A percentile compares a stretch with the other conserved stretches of the same genome.
Evolutionary conservation across 2,329 filamentous ascomycete species (phyloP).

Genomic region (Paecilomyces sp.): DNA sequence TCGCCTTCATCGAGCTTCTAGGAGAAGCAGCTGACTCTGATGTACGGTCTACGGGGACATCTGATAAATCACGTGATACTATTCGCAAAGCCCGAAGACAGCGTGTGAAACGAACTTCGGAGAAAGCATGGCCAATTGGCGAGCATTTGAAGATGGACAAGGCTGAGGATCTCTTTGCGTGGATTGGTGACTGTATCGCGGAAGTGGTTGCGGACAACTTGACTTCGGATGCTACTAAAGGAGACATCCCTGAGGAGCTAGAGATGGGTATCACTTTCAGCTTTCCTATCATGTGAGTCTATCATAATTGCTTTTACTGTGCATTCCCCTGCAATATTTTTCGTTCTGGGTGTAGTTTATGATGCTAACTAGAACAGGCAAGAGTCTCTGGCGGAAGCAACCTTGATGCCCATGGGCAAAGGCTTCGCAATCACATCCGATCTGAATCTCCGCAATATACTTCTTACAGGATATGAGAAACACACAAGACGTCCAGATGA

Average conservation of each 20-base stretch:
- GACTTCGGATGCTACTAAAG: conserved; percentile 30
- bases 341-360: neutral
- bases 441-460: conserved; percentile 47
- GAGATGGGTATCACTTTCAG: conserved; percentile 45
- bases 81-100: conserved; percentile 42
- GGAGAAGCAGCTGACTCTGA: conserved; percentile 35
- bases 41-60: conserved; percentile 20
- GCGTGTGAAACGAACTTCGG: conserved; percentile 39
- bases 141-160: conserved; percentile 57
- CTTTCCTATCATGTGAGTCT: conserved; percentile 42
- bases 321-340: neutral
- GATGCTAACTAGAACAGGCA: conserved; percentile 31
- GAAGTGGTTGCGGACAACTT: conserved; percentile 57
- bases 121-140: conserved; percentile 47
- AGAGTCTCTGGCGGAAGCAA: conserved; percentile 47
- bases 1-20: conserved; percentile 49
- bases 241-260: conserved; percentile 35
- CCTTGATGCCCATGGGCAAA: conserved; percentile 52
- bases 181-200: conserved; percentile 73
- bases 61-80: conserved; percentile 34
- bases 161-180: conserved; percentile 67
- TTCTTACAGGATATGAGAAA: conserved; percentile 48
- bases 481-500: conserved; percentile 37
- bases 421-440: conserved; percentile 51
- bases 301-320: neutral